Evolutionary conservation across 2,329 filamentous ascomycete genomes (phyloP).

Genomic region (Exserohilum turcica): DNA sequence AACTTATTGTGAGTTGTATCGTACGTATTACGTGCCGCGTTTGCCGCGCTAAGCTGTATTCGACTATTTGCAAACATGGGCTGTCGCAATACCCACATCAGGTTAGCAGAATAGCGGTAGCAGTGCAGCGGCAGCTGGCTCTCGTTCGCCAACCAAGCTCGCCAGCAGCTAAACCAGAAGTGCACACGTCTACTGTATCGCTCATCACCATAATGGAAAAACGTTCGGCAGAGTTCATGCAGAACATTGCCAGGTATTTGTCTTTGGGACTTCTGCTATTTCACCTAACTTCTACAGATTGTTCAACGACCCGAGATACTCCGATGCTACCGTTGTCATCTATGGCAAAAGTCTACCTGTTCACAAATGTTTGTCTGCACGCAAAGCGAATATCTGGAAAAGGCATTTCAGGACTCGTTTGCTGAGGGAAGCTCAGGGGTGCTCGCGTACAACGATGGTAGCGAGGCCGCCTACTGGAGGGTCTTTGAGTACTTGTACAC

Average conservation of each 20-base stretch:
- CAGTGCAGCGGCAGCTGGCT: slow-evolving; percentile 3
- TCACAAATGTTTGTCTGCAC: slow-evolving; percentile 17
- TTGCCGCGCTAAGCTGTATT: not conserved
- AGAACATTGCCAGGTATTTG: slow-evolving; percentile 4
- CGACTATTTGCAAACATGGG: not conserved
- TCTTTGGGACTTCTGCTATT: not conserved
- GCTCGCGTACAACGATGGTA: slow-evolving; percentile 11
- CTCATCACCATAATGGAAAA: slow-evolving; percentile 1
- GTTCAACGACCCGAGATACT: slow-evolving; percentile 17
- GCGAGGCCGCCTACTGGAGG: slow-evolving; percentile 16
- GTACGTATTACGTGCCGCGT: too few species aligned
- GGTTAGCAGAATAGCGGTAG: not conserved
- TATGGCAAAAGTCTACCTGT: slow-evolving; percentile 9
- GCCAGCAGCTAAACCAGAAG: not conserved
- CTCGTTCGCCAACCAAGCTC: not conserved
- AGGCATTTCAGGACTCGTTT: slow-evolving; percentile 15
- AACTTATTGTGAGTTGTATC: too few species aligned
- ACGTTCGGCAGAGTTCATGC: slow-evolving; percentile 3
- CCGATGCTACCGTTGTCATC: slow-evolving; percentile 13
- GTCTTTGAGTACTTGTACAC: slow-evolving; percentile 23
- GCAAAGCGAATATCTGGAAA: slow-evolving; percentile 21
- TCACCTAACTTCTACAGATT: slow-evolving; percentile 7
- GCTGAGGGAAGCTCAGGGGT: slow-evolving; percentile 12
- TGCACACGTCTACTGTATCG: not conserved
- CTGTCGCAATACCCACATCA: not conserved